phyloP scores from a whole-genome alignment of 1,284 basidiomycete species.

The Cryptococcus sp. region DNA sequence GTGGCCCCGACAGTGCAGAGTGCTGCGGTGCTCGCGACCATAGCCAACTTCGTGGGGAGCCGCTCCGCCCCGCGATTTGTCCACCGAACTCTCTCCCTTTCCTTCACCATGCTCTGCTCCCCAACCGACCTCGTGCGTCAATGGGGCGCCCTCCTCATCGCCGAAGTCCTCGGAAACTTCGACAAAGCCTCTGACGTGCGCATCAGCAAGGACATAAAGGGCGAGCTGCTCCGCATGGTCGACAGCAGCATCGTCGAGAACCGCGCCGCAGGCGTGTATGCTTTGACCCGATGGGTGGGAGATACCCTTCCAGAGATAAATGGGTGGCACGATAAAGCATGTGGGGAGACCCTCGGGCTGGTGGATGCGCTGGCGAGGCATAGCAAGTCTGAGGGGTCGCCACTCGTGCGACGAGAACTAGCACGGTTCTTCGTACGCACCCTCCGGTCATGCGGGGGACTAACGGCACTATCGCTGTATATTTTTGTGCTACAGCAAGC shows the following conservation, averaged over 20 bases:
- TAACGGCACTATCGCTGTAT: constrained; percentile 19
- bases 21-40: constrained; percentile 29
- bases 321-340: background rate
- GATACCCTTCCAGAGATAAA: background rate
- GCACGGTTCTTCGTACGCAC: constrained; percentile 19
- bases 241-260: constrained; percentile 23
- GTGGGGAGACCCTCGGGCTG: constrained; percentile 7
- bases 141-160: constrained; percentile 37
- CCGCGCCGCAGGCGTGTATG: constrained; percentile 31
- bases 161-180: constrained; percentile 24
- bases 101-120: constrained; percentile 22
- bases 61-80: constrained; percentile 21
- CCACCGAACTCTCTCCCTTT: constrained; percentile 16
- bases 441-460: constrained; percentile 17
- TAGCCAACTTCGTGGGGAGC: constrained; percentile 25
- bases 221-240: constrained; percentile 8
- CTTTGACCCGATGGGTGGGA: constrained; percentile 24
- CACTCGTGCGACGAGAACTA: constrained; percentile 32
- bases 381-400: constrained; percentile 24
- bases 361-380: constrained; percentile 11
- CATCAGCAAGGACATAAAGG: constrained; percentile 3
- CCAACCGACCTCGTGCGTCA: constrained; percentile 23
- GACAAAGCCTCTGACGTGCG: constrained; percentile 6
- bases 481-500: constrained; percentile 14
- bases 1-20: constrained; percentile 20